Percentiles rank a stretch among this genome's conserved stretches.
phyloP scores from a whole-genome alignment of 1,284 basidiomycete genomes.

The Pisolithus thermaeus region DNA sequence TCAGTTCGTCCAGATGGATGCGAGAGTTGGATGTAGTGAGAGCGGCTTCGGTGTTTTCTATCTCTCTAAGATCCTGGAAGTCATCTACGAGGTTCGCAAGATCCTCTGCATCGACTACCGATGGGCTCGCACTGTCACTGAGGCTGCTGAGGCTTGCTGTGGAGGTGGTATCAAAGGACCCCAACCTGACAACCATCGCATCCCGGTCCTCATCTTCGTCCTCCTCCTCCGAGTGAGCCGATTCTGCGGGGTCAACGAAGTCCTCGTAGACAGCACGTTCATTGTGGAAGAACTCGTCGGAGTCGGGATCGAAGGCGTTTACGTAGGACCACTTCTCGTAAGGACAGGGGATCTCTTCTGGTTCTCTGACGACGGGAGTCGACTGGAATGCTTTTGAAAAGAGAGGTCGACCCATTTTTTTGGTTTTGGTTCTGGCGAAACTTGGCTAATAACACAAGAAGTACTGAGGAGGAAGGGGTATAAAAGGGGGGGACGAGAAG shows the following conservation, averaged over 20 bases:
- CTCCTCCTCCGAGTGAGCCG: constrained; percentile 5
- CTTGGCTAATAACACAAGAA: constrained; percentile 27
- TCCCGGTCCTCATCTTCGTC: constrained; percentile 26
- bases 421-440: background rate
- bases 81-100: constrained; percentile 32
- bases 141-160: constrained; percentile 32
- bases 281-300: constrained; percentile 63
- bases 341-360: constrained; percentile 37
- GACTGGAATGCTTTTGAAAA: constrained; percentile 45
- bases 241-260: constrained; percentile 42
- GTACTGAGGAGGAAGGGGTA: constrained; percentile 1
- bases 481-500: constrained; percentile 1
- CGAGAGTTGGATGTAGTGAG: constrained; percentile 17
- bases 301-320: constrained; percentile 74
- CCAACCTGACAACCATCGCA: constrained; percentile 24
- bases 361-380: constrained; percentile 43
- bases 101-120: constrained; percentile 37
- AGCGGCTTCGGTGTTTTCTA: constrained; percentile 5
- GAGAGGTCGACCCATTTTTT: constrained; percentile 61
- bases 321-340: constrained; percentile 59
- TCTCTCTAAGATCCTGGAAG: constrained; percentile 20
- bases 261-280: constrained; percentile 62
- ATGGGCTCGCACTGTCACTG: constrained; percentile 36
- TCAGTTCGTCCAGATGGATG: constrained; percentile 16
- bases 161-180: constrained; percentile 16